Conservation (phyloP, 805 yeast genomes). For the Schizosaccharomyces japonicus region DNA sequence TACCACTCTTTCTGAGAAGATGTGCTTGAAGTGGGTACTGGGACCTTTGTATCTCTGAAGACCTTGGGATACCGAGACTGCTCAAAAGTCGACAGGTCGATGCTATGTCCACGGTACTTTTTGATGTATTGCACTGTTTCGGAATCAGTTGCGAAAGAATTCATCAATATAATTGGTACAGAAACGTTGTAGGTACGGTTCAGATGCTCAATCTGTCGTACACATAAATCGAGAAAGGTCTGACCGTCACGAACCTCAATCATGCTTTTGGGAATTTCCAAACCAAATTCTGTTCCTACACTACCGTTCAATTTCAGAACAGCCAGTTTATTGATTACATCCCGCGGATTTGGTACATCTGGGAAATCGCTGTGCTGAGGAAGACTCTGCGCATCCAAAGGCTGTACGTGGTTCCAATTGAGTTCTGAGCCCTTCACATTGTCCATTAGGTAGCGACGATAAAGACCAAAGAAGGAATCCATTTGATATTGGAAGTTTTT, state of each 20-base stretch:
- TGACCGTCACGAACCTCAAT: slow-evolving; percentile 97
- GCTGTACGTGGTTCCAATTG: neutral
- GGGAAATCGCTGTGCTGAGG: neutral
- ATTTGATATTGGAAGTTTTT: slow-evolving; percentile 52
- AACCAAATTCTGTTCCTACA: slow-evolving; percentile 96
- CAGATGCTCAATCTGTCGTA: slow-evolving; percentile 73
- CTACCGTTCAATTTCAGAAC: slow-evolving; percentile 95
- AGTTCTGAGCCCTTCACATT: slow-evolving; percentile 42
- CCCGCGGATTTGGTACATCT: neutral
- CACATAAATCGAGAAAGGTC: slow-evolving; percentile 83
- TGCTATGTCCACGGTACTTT: slow-evolving; percentile 89
- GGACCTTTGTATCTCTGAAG: slow-evolving; percentile 80
- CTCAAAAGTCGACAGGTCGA: slow-evolving; percentile 83
- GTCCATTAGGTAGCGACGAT: slow-evolving; percentile 74
- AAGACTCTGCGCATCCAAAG: neutral
- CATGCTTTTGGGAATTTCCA: slow-evolving; percentile 94
- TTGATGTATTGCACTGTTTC: slow-evolving; percentile 88
- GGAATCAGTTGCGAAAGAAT: slow-evolving; percentile 89
- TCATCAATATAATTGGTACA: slow-evolving; percentile 90
- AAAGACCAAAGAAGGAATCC: slow-evolving; percentile 81
- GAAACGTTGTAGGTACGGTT: slow-evolving; percentile 76
- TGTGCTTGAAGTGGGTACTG: slow-evolving; percentile 58
- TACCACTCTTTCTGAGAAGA: slow-evolving; percentile 79
- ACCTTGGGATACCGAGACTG: slow-evolving; percentile 94
- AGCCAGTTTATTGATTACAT: slow-evolving; percentile 50